Evolutionary conservation across 179 eudicot genomes (phyloP).

Genomic region (Heliamphora pulchella): DNA sequence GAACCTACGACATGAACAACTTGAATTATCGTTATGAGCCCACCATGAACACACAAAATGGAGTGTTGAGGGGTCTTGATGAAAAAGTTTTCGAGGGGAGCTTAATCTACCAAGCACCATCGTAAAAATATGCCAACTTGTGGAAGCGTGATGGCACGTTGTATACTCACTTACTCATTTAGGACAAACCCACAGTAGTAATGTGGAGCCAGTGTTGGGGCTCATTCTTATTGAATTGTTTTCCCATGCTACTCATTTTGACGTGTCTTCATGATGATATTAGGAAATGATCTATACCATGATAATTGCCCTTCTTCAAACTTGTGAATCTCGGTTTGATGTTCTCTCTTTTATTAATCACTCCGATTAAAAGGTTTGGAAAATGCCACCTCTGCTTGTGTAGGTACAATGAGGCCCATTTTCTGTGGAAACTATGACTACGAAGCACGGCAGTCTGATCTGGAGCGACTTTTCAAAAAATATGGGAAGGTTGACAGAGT

Average conservation of each 20-base stretch:
- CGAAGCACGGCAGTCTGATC: conserved; percentile 67
- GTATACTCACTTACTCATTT: neutral
- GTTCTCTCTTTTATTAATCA: neutral
- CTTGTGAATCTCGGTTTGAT: neutral
- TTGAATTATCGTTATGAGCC: too few species aligned
- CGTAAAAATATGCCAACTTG: neutral
- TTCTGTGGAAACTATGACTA: conserved; percentile 79
- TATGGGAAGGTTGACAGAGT: conserved; percentile 83
- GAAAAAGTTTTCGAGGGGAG: too few species aligned
- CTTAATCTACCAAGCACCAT: neutral
- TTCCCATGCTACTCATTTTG: neutral
- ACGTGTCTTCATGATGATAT: neutral
- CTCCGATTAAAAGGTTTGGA: neutral
- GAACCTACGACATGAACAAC: too few species aligned
- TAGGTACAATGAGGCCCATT: conserved; percentile 59
- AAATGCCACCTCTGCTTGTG: neutral
- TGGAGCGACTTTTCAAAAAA: conserved; percentile 66
- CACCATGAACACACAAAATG: too few species aligned
- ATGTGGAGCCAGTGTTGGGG: neutral
- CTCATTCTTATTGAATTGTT: neutral
- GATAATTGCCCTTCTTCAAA: neutral
- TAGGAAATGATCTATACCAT: neutral
- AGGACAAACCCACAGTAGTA: neutral
- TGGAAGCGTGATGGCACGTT: neutral
- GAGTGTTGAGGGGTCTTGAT: too few species aligned